Percentiles rank a stretch among this genome's conserved stretches.
Conservation (phyloP, 2,329 filamentous ascomycete species). For the Colletotrichum magnum region DNA sequence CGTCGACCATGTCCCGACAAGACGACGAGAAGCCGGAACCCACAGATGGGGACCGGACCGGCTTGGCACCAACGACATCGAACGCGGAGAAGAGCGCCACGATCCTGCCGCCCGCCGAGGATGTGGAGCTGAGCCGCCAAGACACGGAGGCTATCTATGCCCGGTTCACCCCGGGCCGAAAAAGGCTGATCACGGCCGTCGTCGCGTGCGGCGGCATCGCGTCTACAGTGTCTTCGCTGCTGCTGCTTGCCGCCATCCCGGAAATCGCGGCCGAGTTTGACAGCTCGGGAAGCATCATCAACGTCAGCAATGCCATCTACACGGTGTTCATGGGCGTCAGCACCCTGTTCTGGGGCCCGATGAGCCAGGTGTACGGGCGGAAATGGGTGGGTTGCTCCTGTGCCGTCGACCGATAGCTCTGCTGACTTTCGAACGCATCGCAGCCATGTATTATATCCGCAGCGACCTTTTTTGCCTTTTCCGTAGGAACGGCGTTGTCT, state of each 20-base stretch:
- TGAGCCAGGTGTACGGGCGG: conserved; percentile 71
- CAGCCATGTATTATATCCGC: conserved; percentile 43
- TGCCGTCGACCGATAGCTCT: too few relatives aligned
- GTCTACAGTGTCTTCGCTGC: conserved; percentile 28
- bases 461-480: conserved; percentile 72
- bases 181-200: conserved; percentile 30
- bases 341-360: conserved; percentile 76
- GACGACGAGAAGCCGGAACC: conserved; percentile 12
- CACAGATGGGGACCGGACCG: background rate
- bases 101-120: conserved; percentile 16
- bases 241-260: conserved; percentile 79
- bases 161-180: conserved; percentile 20
- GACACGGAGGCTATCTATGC: conserved; percentile 34
- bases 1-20: conserved; percentile 21
- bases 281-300: conserved; percentile 78
- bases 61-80: conserved; percentile 25
- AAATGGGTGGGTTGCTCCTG: conserved; percentile 57
- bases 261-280: conserved; percentile 77
- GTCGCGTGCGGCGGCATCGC: conserved; percentile 33
- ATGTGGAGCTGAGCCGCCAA: conserved; percentile 28
- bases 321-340: conserved; percentile 79
- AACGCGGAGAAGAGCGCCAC: conserved; percentile 32
- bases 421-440: background rate
- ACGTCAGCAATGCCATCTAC: conserved; percentile 79
- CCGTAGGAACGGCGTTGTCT: conserved; percentile 75